These are phyloP conservation scores for Phoma herbarum DNA, from an alignment of 2,329 filamentous ascomycete genomes.

Conservation along the genomic window DNA sequence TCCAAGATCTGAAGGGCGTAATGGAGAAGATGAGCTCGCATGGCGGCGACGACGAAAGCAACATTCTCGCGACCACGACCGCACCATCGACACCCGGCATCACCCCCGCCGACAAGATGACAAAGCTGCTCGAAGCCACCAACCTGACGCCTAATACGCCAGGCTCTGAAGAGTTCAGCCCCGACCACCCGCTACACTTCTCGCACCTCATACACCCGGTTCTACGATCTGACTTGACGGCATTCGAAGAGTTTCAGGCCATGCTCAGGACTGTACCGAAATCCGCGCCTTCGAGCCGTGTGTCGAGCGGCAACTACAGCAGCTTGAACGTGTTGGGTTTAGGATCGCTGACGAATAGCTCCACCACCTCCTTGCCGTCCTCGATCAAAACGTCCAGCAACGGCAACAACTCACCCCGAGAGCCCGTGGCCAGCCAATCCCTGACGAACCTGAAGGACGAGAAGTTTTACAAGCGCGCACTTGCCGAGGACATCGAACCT, in stretches of 20 bases:
- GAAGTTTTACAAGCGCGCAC: slow-evolving; percentile 89
- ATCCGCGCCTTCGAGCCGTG: slow-evolving; percentile 70
- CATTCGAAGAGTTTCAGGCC: slow-evolving; percentile 85
- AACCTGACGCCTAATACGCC: slow-evolving; percentile 61
- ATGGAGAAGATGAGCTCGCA: slow-evolving; percentile 86
- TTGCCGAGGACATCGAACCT: slow-evolving; percentile 93
- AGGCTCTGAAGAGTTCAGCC: slow-evolving; percentile 62
- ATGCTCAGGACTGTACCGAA: slow-evolving; percentile 71
- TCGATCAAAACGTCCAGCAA: slow-evolving; percentile 59
- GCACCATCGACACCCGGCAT: slow-evolving; percentile 83
- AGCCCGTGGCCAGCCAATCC: slow-evolving; percentile 31
- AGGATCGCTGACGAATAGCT: slow-evolving; percentile 61
- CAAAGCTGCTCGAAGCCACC: slow-evolving; percentile 68
- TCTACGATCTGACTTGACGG: slow-evolving; percentile 79
- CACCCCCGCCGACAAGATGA: slow-evolving; percentile 64
- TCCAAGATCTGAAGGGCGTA: slow-evolving; percentile 88
- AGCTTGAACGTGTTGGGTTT: slow-evolving; percentile 68
- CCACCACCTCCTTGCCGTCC: slow-evolving; percentile 59
- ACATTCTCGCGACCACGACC: slow-evolving; percentile 68
- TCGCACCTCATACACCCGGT: slow-evolving; percentile 84
- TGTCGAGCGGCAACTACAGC: slow-evolving; percentile 75
- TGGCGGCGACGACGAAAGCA: slow-evolving; percentile 77
- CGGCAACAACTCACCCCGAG: slow-evolving; percentile 49
- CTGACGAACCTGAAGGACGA: slow-evolving; percentile 81
- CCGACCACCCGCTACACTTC: slow-evolving; percentile 75